Conservation (phyloP, 257 asterid genomes). For the Gynochthodes officinalis region DNA sequence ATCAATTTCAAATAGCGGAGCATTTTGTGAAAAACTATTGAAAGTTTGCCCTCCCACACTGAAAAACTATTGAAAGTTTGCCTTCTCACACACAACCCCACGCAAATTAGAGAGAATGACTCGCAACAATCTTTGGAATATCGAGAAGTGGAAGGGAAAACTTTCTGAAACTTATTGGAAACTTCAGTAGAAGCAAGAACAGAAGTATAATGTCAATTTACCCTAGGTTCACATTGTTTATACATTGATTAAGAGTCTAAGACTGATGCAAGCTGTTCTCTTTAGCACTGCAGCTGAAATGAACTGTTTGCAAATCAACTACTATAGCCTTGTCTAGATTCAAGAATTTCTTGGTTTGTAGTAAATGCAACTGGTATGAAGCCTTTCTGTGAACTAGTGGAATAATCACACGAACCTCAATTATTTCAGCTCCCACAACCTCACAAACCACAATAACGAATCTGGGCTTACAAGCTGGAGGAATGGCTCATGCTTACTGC, state of each 20-base stretch:
- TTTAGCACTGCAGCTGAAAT: neutral
- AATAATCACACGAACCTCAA: neutral
- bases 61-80: too few species aligned
- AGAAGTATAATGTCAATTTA: neutral
- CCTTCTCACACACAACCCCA: too few species aligned
- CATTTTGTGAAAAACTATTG: neutral
- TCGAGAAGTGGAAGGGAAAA: neutral
- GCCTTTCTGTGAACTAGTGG: neutral
- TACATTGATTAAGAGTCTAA: neutral
- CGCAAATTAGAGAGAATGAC: neutral
- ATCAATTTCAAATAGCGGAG: neutral
- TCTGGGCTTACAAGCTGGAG: neutral
- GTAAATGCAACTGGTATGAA: neutral
- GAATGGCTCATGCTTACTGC: neutral
- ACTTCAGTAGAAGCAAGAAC: neutral
- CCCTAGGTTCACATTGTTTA: neutral
- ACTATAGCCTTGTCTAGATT: too few species aligned
- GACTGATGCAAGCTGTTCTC: neutral
- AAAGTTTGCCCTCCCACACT: neutral
- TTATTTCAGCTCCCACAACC: neutral
- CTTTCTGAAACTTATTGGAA: neutral
- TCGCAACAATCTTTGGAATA: neutral
- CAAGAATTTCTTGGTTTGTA: neutral
- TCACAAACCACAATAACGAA: neutral
- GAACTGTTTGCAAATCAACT: neutral